These are phyloP conservation scores for Tuber calosporum DNA, from an alignment of 495 filamentous ascomycete genomes.

Conservation along the genomic window DNA sequence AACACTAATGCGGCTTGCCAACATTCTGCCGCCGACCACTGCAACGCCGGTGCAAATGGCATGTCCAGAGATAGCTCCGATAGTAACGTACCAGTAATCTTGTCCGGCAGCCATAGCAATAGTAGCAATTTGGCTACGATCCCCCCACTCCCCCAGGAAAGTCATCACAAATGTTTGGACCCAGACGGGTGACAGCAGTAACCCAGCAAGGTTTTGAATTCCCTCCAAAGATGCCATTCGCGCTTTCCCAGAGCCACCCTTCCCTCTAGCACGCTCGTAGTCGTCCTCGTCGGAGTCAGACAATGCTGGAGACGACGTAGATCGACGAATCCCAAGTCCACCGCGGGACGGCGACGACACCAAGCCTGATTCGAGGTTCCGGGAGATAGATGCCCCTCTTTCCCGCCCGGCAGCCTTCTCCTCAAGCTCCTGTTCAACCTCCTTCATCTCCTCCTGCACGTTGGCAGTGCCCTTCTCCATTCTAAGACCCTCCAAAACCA, in stretches of 20 bases:
- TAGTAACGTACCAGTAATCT: slow-evolving; percentile 98
- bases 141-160: slow-evolving; percentile 96
- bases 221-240: slow-evolving; percentile 49
- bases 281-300: slow-evolving; percentile 41
- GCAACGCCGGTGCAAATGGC: slow-evolving; percentile 82
- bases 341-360: slow-evolving; percentile 49
- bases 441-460: slow-evolving; percentile 76
- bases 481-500: slow-evolving; percentile 77
- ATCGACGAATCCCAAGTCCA: slow-evolving; percentile 30
- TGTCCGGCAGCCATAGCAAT: slow-evolving; percentile 98
- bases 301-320: slow-evolving; percentile 39
- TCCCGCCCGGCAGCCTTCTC: slow-evolving; percentile 71
- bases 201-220: slow-evolving; percentile 74
- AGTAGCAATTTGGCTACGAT: slow-evolving; percentile 94
- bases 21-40: slow-evolving; percentile 85
- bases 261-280: slow-evolving; percentile 34
- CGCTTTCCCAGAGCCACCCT: slow-evolving; percentile 42
- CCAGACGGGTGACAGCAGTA: slow-evolving; percentile 90
- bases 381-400: slow-evolving; percentile 53
- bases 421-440: slow-evolving; percentile 89
- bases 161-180: slow-evolving; percentile 99
- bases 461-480: slow-evolving; percentile 83
- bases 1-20: slow-evolving; percentile 90
- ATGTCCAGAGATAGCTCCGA: slow-evolving; percentile 82
- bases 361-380: slow-evolving; percentile 47